Conservation (phyloP, 768 basidiomycete genomes). For the Amanita polypyramis region DNA sequence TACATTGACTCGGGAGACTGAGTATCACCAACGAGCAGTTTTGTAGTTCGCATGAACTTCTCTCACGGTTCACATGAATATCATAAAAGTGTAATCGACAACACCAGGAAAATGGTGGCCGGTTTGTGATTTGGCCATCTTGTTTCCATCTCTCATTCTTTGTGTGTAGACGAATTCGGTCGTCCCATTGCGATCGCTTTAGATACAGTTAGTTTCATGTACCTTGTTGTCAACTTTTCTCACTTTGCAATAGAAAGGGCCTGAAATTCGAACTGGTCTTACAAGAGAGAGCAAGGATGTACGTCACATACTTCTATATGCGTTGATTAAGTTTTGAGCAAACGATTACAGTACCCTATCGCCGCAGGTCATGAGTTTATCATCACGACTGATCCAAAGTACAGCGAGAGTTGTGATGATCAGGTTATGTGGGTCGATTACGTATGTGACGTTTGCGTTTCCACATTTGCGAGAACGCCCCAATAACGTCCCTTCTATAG, state of each 20-base stretch:
- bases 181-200: conserved; percentile 96
- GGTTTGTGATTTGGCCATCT: conserved; percentile 31
- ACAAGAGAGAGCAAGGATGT: conserved; percentile 85
- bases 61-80: conserved; percentile 98
- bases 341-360: conserved; percentile 55
- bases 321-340: conserved; percentile 1
- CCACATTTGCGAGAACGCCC: conserved; percentile 3
- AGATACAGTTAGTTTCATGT: conserved; percentile 64
- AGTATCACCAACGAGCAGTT: conserved; percentile 4
- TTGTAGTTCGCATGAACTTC: conserved; percentile 97
- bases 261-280: conserved; percentile 95
- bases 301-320: conserved; percentile 22
- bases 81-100: conserved; percentile 98
- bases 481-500: conserved; percentile 26
- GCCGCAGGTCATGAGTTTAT: conserved; percentile 89
- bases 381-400: conserved; percentile 75
- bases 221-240: conserved; percentile 1
- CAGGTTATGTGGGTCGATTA: conserved; percentile 92
- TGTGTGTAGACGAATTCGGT: conserved; percentile 51
- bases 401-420: conserved; percentile 70
- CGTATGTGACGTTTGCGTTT: conserved; percentile 34
- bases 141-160: conserved; percentile 2
- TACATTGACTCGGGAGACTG: conserved; percentile 1
- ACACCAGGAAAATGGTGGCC: conserved; percentile 79
- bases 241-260: conserved; percentile 69